Evolutionary conservation across 371 early-diverging fungal species (phyloP).

Genomic region (Mucor velutinosus): DNA sequence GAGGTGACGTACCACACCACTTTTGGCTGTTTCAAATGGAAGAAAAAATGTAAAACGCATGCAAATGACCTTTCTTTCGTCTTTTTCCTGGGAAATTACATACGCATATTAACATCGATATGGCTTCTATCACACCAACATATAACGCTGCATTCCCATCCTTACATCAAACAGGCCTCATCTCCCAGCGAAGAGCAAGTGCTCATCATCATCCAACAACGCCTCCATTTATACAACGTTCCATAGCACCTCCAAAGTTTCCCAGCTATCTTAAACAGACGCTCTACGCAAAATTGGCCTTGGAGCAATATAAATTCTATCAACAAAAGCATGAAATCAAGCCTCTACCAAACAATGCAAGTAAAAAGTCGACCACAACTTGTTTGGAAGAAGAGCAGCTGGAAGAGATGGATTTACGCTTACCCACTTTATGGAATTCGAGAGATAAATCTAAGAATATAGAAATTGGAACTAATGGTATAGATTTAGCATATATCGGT

Average conservation of each 20-base stretch:
- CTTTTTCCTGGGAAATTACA: neutral
- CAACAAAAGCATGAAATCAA: constrained; percentile 21
- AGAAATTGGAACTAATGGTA: constrained; percentile 54
- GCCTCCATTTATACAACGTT: constrained; percentile 8
- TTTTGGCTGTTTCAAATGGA: neutral
- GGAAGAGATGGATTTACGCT: constrained; percentile 28
- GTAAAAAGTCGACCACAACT: neutral
- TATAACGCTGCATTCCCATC: constrained; percentile 20
- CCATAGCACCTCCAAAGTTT: constrained; percentile 33
- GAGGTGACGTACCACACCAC: neutral
- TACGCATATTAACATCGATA: neutral
- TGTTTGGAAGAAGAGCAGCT: constrained; percentile 12
- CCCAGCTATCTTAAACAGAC: constrained; percentile 44
- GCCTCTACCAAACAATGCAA: neutral
- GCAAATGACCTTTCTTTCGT: neutral
- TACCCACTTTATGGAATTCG: constrained; percentile 68
- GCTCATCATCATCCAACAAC: neutral
- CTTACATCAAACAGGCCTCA: constrained; percentile 7
- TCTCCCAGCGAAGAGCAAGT: neutral
- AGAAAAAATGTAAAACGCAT: neutral
- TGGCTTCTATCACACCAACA: constrained; percentile 8
- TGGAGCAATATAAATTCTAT: constrained; percentile 30
- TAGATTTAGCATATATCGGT: constrained; percentile 61
- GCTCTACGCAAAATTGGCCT: constrained; percentile 29
- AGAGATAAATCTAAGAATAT: constrained; percentile 64